Evolutionary conservation across 176 grass and related monocot genomes (phyloP).

Genomic region (Saccharum officinarum): DNA sequence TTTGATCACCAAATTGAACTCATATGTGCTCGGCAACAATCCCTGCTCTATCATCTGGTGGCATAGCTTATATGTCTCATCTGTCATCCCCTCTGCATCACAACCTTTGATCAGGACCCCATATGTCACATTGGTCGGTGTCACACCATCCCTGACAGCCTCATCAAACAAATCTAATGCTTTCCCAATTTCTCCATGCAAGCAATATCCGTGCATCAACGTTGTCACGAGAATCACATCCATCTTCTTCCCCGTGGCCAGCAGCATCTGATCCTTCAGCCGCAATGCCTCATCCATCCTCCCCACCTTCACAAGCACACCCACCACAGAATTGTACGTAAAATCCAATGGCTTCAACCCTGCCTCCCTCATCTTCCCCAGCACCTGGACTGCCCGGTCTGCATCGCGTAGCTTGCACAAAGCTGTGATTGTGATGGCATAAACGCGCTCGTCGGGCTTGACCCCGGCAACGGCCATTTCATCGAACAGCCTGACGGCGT

Average conservation of each 20-base stretch:
- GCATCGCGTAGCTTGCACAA: constrained; percentile 55
- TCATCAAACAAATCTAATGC: constrained; percentile 62
- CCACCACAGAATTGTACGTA: constrained; percentile 42
- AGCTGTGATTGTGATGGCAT: constrained; percentile 23
- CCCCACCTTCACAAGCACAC: constrained; percentile 56
- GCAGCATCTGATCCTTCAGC: constrained; percentile 66
- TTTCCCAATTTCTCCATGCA: constrained; percentile 43
- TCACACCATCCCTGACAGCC: constrained; percentile 37
- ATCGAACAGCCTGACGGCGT: constrained; percentile 61
- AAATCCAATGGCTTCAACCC: constrained; percentile 45
- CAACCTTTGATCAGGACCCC: constrained; percentile 68
- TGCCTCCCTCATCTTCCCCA: constrained; percentile 49
- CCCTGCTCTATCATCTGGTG: constrained; percentile 61
- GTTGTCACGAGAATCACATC: constrained; percentile 50
- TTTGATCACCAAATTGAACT: constrained; percentile 57
- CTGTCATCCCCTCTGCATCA: constrained; percentile 47
- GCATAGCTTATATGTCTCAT: constrained; percentile 62
- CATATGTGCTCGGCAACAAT: constrained; percentile 38
- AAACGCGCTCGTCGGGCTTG: constrained; percentile 41
- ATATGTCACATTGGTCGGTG: constrained; percentile 56
- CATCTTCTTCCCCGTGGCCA: constrained; percentile 44
- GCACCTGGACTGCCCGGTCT: constrained; percentile 30
- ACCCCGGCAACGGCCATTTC: constrained; percentile 53
- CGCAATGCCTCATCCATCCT: constrained; percentile 62
- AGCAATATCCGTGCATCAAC: constrained; percentile 74